Conservation (phyloP, 345 rosid species). For the Mallotus nudiflorus region DNA sequence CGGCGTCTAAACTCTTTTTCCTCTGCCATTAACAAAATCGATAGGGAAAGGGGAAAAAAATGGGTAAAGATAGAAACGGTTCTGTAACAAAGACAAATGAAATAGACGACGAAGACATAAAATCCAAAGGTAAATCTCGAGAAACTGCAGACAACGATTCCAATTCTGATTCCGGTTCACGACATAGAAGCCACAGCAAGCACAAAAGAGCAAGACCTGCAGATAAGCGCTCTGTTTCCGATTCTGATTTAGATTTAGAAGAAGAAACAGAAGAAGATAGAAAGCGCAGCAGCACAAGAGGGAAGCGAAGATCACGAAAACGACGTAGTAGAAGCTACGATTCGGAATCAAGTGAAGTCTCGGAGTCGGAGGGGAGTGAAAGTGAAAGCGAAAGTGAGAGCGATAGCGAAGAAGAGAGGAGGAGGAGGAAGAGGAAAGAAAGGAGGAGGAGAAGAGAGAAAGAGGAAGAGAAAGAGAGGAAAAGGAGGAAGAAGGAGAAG, state of each 20-base stretch:
- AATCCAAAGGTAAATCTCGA: neutral
- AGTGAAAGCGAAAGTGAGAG: conserved; percentile 26
- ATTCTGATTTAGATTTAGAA: neutral
- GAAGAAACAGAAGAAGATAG: neutral
- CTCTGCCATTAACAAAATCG: too few species aligned
- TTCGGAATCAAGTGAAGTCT: conserved; percentile 5
- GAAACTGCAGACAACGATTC: neutral
- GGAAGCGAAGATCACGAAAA: conserved; percentile 9
- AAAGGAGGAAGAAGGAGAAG: neutral
- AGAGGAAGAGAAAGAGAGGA: conserved; percentile 3
- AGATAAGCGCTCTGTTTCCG: neutral
- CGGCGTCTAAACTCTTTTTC: too few species aligned
- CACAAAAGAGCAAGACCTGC: neutral
- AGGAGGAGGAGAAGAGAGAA: conserved; percentile 29
- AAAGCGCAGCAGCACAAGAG: neutral
- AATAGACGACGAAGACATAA: neutral
- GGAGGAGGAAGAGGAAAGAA: conserved; percentile 29
- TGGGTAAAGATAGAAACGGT: conserved; percentile 6
- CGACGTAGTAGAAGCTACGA: conserved; percentile 14
- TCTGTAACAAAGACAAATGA: neutral
- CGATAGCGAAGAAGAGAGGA: conserved; percentile 29
- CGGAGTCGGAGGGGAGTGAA: conserved; percentile 27
- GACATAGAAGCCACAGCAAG: neutral
- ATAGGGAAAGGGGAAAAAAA: too few species aligned
- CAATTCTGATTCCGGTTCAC: neutral